Base-by-base conservation (phyloP, 371 early-diverging fungal genomes). In the Sporodiniella umbellata region DNA sequence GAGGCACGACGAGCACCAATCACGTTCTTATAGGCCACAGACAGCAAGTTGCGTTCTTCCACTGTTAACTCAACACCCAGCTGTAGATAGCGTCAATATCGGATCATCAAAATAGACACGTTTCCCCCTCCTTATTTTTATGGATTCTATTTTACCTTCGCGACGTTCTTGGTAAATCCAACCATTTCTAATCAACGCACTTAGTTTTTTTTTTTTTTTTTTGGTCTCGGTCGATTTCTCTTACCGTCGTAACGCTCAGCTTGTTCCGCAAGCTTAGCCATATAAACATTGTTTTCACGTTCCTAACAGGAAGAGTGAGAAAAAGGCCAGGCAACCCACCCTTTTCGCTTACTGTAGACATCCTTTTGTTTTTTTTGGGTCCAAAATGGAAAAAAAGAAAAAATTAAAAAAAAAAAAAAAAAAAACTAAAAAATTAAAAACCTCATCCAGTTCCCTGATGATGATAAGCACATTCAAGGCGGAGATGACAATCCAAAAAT, bases 1-100 rank as follows among this genome's bases (percentile, higher is more conserved):
- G 96, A 95, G 31, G 96, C 95, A 80, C 99, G 94, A 61, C 96
- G 95, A 48, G 95, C 91, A 62, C 98, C 98, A 62, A 97, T 98
- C 43, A 98, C 94, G 80, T 99, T 98, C 86, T 99, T 98, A 87
- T 95, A 99, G 53, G 99, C 99, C 54, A 99, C 95, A 18, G 97
- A 96, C 39, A 99, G 85, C 43, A 96, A 82, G 83, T 99, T 99
- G 60, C 99, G 92, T 73, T 96, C 96, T 80, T 96, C 95, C 54
- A 96, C 92, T 33, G 89, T 85, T 48, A 99, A 81, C 68, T 93
- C 93, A 33, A 60, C 62, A 51, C 61, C 61, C 62, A 70, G n/a
- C n/a, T n/a, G n/a, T n/a, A n/a, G n/a, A n/a, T n/a, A n/a, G n/a
- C n/a, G n/a, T n/a, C n/a, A n/a, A n/a, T n/a, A n/a, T n/a, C n/a